Evolutionary conservation across 495 filamentous ascomycete species (phyloP), one percentile per base, ranked within the genome.

Genomic region (Neurospora tetrasperma): DNA sequence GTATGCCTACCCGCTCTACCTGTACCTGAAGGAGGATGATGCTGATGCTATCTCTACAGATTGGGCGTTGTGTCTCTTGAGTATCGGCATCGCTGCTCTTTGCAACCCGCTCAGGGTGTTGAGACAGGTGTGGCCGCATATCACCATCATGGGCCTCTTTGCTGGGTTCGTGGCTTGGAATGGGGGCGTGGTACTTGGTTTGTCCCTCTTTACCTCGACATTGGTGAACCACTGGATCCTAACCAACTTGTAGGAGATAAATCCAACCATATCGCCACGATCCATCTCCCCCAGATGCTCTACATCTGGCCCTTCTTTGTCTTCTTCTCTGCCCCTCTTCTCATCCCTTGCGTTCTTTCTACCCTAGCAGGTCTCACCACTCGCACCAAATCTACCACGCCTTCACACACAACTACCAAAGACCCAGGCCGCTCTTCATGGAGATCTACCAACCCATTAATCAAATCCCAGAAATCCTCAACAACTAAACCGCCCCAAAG

Each of bases 211-310:
- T 23, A 14, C 68, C 46, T 46, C 35, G 20, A 1, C 0, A 7
- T 39, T 11, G 11, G 7, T 41, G 23, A 59, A 27, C 20, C 1
- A 23, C n/a, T 1, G 4, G 6, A 46, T 48, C n/a, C 66, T 76
- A 39, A 73, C 42, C 8, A 48, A 10, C 9, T 42, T 1, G 2
- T 71, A 93, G 91, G 93, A 20, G 96, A 99, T 81, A 97, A 98
- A 84, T 90, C 92, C 38, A 97, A 97, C 77, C 96, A 99, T 78
- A 84, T 94, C 72, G 93, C 94, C 4, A 93, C 93, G 8, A 80
- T 98, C 23, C 96, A 99, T 77, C 80, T 97, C 59, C 86, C 96
- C 3, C 96, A 99, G 80, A 91, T 98, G 88, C 90, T 98, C 42
- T 99, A 99, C 80, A 89, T 98, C 77, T 95, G 93, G 90, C 90